phyloP scores from a whole-genome alignment of 1,284 basidiomycete genomes.

The Sanghuangporus weigelae region DNA sequence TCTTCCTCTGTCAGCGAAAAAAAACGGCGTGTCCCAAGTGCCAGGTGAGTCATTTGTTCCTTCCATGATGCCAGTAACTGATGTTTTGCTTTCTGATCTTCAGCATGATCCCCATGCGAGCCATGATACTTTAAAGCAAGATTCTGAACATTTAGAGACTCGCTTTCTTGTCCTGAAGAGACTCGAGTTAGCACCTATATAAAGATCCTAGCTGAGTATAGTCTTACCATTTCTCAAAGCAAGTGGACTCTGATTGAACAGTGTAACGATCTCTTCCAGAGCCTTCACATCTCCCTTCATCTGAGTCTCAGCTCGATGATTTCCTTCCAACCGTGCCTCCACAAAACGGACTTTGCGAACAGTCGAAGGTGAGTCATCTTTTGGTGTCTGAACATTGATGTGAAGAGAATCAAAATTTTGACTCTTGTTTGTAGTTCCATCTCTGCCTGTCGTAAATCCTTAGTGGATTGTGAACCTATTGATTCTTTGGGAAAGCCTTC shows the following conservation, averaged over 20 bases:
- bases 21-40: background rate
- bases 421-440: slow-evolving; percentile 17
- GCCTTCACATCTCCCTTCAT: background rate
- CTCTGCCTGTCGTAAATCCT: slow-evolving; percentile 16
- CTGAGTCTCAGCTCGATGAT: slow-evolving; percentile 9
- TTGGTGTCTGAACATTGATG: background rate
- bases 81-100: slow-evolving; percentile 9
- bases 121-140: background rate
- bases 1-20: background rate
- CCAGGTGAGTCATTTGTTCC: background rate
- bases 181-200: background rate
- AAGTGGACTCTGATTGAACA: slow-evolving; percentile 4
- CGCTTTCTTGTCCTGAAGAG: background rate
- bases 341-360: background rate
- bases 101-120: slow-evolving; percentile 8
- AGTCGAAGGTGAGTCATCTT: background rate
- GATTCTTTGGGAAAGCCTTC: background rate
- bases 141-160: background rate
- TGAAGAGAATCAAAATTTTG: slow-evolving; percentile 10
- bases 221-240: background rate
- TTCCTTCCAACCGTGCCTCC: slow-evolving; percentile 2
- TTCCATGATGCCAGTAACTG: background rate
- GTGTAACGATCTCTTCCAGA: background rate
- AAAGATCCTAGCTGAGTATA: background rate
- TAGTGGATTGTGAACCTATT: background rate